Evolutionary conservation across 1,284 basidiomycete genomes (phyloP), one percentile per base, ranked within the genome.

Genomic region (Tylopilus orsonianus): DNA sequence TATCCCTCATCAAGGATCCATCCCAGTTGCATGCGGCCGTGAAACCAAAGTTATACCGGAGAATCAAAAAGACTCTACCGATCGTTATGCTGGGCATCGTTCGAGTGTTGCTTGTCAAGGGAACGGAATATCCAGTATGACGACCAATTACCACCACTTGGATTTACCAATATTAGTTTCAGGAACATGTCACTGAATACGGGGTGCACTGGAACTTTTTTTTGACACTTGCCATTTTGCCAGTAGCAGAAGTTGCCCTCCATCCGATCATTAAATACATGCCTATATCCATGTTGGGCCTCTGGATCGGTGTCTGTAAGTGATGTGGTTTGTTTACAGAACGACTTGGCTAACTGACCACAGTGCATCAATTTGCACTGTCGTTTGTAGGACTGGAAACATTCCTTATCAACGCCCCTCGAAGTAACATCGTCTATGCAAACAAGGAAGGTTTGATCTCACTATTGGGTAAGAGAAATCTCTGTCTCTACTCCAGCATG

Each of bases 171-270:
- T 29, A 55, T 47, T 26, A 19, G n/a, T 46, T 48, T 4, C 55
- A 95, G 93, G 96, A 99, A 74, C 97, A 99, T 57, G 84, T 90
- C 36, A 87, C 93, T 0, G 96, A 99, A 71, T 99, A 99, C 57
- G 97, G 97, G 1, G 84, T 85, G 0, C 95, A 98, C 63, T 99
- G 97, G 97, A 99, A 99, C 67, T 99, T 99, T 69, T 99, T 99
- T 77, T 80, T 98, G 60, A 98, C 97, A 0, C 75, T 99, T 12
- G 93, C 85, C 0, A 54, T 91, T 1, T 67, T 98, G 3, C 95
- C 95, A 0, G 66, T 90, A 1, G 68, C 92, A 6, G 86, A 93
- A 55, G 80, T 88, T 0, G 48, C 84, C 0, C 64, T 93, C 7
- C 83, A 88, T 49, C 86, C 88, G 0, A 40, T 90, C 6, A 77